Base-by-base conservation (phyloP, 2,329 filamentous ascomycete species). In the Xylaria sp. region DNA sequence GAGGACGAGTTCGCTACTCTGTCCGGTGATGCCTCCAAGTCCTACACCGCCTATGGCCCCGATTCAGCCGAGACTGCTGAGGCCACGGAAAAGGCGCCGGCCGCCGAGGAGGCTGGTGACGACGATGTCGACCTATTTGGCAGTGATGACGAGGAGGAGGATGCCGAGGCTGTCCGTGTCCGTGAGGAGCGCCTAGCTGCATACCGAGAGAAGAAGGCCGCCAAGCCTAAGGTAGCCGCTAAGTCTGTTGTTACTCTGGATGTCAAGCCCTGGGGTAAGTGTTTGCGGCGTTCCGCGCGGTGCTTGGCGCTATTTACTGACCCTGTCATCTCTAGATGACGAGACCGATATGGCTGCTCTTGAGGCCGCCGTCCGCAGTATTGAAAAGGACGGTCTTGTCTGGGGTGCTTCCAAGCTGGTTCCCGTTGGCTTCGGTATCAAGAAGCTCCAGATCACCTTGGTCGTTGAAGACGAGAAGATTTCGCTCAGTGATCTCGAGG, bases 391-490 rank as follows among this genome's bases (percentile, higher is more conserved):
- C 58, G 96, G 96, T 85, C 93, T 99, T 71, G 90, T 97, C 73
- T 99, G 96, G 96, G 95, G 95, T 90, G 90, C 87, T 73, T 94
- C 92, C 82, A 93, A 96, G 88, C 86, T 97, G 74, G 91, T 97
- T 61, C 82, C 94, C 74, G 91, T 99, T 78, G 95, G 94, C 79
- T 99, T 93, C 88, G 96, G 96, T 88, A 97, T 99, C 88, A 96
- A 93, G 89, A 98, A 98, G 90, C 90, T 99, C 73, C 95, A 98
- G 89, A 97, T 99, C 87, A 98, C 93, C 91, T 84, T 98, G 76
- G 94, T 98, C 77, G 86, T 98, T 74, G 96, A 98, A 88, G 96
- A 99, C 81, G 95, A 98, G 75, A 98, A 98, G 89, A 83, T 99
- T 80, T 94, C 93, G 75, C 82, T 93, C 73, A 89, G 91, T 76